Evolutionary conservation across 2,329 filamentous ascomycete genomes (phyloP).

Genomic region (Periconia sp.): DNA sequence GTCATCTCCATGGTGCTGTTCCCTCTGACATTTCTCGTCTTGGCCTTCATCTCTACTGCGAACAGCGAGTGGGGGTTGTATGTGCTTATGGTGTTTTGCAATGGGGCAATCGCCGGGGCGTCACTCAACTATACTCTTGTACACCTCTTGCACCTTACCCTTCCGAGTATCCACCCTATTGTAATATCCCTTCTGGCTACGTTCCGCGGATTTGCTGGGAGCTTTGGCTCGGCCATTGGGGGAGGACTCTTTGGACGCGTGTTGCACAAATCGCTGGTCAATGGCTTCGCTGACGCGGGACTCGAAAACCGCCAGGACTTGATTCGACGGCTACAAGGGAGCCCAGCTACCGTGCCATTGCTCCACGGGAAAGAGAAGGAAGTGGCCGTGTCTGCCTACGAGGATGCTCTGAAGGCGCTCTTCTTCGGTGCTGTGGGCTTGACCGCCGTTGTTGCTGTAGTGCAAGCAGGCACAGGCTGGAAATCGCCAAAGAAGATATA

Average conservation of each 20-base stretch:
- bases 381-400: constrained; percentile 58
- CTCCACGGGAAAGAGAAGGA: constrained; percentile 53
- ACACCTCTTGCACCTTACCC: constrained; percentile 73
- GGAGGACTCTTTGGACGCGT: constrained; percentile 73
- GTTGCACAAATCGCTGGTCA: constrained; percentile 57
- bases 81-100: constrained; percentile 64
- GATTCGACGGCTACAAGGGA: constrained; percentile 59
- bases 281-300: constrained; percentile 56
- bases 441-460: constrained; percentile 50
- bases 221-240: constrained; percentile 77
- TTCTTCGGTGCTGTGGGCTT: constrained; percentile 56
- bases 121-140: constrained; percentile 79
- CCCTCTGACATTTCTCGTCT: constrained; percentile 57
- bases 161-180: constrained; percentile 69
- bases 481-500: constrained; percentile 34
- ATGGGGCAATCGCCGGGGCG: constrained; percentile 73
- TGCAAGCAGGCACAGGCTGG: constrained; percentile 64
- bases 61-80: constrained; percentile 56
- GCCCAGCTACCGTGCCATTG: constrained; percentile 56
- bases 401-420: constrained; percentile 55
- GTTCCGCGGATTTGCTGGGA: constrained; percentile 79
- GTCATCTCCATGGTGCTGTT: constrained; percentile 65
- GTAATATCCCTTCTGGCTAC: constrained; percentile 75
- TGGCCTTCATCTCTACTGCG: constrained; percentile 60
- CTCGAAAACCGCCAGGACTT: constrained; percentile 46